Conservation (phyloP, 495 filamentous ascomycete species). For the Penicillium mononematosum region DNA sequence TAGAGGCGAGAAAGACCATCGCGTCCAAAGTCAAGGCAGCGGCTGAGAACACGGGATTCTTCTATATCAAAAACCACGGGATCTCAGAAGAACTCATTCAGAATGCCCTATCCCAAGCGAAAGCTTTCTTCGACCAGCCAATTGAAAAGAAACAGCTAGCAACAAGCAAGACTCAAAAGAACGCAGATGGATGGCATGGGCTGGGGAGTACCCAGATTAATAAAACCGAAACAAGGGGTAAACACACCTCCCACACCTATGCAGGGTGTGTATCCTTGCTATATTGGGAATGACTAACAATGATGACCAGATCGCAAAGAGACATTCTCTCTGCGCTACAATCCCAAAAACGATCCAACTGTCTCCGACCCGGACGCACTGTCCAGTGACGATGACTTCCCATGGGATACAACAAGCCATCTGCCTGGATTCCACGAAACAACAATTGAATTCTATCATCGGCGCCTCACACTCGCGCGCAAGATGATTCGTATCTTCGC, state of each 20-base stretch:
- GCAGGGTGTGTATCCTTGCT: neutral
- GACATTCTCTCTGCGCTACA: conserved; percentile 46
- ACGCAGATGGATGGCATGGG: conserved; percentile 33
- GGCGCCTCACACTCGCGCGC: conserved; percentile 46
- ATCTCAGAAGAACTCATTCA: conserved; percentile 47
- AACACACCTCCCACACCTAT: neutral
- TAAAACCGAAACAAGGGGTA: conserved; percentile 30
- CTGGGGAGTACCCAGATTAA: conserved; percentile 31
- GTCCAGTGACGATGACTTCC: conserved; percentile 41
- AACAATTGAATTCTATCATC: conserved; percentile 46
- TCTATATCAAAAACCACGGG: conserved; percentile 56
- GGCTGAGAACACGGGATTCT: conserved; percentile 52
- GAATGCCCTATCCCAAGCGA: conserved; percentile 33
- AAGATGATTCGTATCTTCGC: conserved; percentile 51
- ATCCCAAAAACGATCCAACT: conserved; percentile 46
- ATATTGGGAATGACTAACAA: conserved; percentile 2
- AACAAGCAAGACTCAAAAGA: conserved; percentile 20
- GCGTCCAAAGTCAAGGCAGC: conserved; percentile 42
- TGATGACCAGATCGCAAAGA: conserved; percentile 35
- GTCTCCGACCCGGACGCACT: conserved; percentile 31
- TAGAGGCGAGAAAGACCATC: conserved; percentile 38
- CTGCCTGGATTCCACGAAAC: conserved; percentile 48
- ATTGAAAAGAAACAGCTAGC: conserved; percentile 40
- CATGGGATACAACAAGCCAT: conserved; percentile 50
- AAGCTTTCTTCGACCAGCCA: conserved; percentile 48